Percentiles rank a stretch among this genome's conserved stretches.
Conservation (phyloP, 2,329 filamentous ascomycete genomes). For the Curvularia eragrostidis region DNA sequence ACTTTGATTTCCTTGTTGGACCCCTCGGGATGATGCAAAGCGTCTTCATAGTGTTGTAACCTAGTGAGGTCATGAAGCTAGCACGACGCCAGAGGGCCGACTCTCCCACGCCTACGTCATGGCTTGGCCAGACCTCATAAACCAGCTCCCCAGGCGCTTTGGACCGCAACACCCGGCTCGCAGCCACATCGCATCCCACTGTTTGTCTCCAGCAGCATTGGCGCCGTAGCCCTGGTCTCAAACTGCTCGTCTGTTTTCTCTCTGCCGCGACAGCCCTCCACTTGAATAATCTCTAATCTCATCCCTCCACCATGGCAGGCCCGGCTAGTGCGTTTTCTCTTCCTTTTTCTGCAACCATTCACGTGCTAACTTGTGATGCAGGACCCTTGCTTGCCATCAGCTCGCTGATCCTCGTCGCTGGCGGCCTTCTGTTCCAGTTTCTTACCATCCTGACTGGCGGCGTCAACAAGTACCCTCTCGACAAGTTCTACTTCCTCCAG, state of each 20-base stretch:
- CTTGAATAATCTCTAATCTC: no score
- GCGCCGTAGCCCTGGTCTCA: constrained; percentile 18
- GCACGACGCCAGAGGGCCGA: constrained; percentile 10
- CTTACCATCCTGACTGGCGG: constrained; percentile 70
- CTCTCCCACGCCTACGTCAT: constrained; percentile 26
- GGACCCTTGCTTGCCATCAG: constrained; percentile 63
- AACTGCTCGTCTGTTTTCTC: constrained; percentile 5
- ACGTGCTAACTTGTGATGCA: constrained; percentile 36
- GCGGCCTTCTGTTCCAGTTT: constrained; percentile 68
- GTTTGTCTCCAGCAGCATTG: constrained; percentile 8
- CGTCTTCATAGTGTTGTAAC: constrained; percentile 11
- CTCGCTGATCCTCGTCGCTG: constrained; percentile 68
- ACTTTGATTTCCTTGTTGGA: constrained; percentile 8
- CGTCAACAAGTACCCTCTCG: constrained; percentile 64
- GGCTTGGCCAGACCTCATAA: constrained; percentile 25
- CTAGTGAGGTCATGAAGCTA: constrained; percentile 24
- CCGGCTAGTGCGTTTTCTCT: constrained; percentile 23
- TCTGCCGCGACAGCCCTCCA: neutral
- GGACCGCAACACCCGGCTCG: neutral
- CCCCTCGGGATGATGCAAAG: constrained; percentile 27
- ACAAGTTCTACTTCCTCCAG: constrained; percentile 84
- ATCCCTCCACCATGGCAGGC: constrained; percentile 20
- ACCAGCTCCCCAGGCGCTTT: constrained; percentile 20
- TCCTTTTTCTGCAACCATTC: constrained; percentile 9
- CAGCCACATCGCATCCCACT: constrained; percentile 14